Conservation (phyloP, 306 rosid species). For the Ammopiptanthus mongolicus region DNA sequence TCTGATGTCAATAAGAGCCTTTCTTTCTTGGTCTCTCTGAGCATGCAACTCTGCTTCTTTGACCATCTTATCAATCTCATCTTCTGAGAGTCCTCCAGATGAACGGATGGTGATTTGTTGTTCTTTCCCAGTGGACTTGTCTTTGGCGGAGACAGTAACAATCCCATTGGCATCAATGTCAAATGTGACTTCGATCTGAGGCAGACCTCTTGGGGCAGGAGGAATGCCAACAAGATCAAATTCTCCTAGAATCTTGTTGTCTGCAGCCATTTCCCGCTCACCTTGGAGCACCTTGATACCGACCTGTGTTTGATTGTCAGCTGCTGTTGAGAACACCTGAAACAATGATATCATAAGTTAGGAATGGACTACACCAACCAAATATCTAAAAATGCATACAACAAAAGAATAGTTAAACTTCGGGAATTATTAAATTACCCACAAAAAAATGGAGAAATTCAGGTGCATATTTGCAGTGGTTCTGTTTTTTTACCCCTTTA, state of each 20-base stretch:
- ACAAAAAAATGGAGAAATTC: background rate
- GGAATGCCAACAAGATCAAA: constrained; percentile 76
- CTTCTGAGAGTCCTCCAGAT: constrained; percentile 72
- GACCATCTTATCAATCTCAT: constrained; percentile 82
- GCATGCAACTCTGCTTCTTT: constrained; percentile 83
- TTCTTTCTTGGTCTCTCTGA: constrained; percentile 81
- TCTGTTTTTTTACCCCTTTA: background rate
- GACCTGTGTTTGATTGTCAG: constrained; percentile 84
- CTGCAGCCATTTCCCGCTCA: constrained; percentile 84
- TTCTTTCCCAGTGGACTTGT: constrained; percentile 80
- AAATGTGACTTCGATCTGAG: constrained; percentile 81
- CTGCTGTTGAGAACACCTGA: constrained; percentile 83
- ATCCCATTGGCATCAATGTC: constrained; percentile 91
- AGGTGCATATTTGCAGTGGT: background rate
- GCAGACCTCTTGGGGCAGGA: constrained; percentile 81
- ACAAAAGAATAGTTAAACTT: background rate
- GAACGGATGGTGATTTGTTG: constrained; percentile 86
- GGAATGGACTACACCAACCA: background rate
- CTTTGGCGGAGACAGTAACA: constrained; percentile 84
- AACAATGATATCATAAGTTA: constrained; percentile 1
- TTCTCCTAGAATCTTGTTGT: constrained; percentile 75
- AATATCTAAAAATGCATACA: background rate
- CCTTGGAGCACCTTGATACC: constrained; percentile 89
- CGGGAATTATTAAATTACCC: background rate
- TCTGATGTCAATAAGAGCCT: constrained; percentile 62